A percentile compares a stretch with the other conserved stretches of the same genome.
Evolutionary conservation across 306 rosid species (phyloP).

Genomic region (Prunus mume): DNA sequence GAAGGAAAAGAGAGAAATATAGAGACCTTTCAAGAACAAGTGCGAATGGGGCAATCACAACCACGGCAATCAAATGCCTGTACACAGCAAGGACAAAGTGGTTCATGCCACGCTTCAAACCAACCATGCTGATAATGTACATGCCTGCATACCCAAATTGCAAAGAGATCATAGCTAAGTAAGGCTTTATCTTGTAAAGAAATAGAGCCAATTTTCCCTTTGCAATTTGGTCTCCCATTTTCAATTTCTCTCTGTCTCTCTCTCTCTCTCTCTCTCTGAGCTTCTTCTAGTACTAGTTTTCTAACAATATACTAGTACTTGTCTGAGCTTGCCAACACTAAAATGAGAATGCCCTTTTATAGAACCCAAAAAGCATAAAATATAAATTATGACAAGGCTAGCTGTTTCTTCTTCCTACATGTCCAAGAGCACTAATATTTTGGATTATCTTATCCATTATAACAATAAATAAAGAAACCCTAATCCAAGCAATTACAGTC

Average conservation of each 20-base stretch:
- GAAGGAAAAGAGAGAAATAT: not conserved
- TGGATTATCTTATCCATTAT: constrained; percentile 9
- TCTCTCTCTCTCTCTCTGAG: not conserved
- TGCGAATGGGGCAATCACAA: constrained; percentile 86
- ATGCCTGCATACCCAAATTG: constrained; percentile 96
- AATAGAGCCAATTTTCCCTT: not conserved
- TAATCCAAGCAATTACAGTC: not conserved
- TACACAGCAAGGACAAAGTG: constrained; percentile 91
- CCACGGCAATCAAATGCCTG: constrained; percentile 87
- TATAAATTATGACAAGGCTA: not conserved
- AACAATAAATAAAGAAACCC: not conserved
- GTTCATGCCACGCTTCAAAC: constrained; percentile 88
- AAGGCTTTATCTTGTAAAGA: constrained; percentile 64
- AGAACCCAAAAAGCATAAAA: not conserved
- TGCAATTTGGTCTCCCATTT: constrained; percentile 11
- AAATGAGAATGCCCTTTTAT: constrained; percentile 5
- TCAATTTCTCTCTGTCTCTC: not conserved
- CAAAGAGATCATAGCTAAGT: constrained; percentile 78
- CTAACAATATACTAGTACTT: not conserved
- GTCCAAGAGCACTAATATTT: not conserved
- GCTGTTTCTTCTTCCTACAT: constrained; percentile 4
- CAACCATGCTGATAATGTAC: constrained; percentile 83
- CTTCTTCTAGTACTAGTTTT: not conserved
- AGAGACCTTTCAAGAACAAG: constrained; percentile 77
- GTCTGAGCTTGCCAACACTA: not conserved